Percentiles rank a stretch among this genome's conserved stretches.
Conservation (phyloP, 192 early-diverging fungal species). For the Podila minutissima region DNA sequence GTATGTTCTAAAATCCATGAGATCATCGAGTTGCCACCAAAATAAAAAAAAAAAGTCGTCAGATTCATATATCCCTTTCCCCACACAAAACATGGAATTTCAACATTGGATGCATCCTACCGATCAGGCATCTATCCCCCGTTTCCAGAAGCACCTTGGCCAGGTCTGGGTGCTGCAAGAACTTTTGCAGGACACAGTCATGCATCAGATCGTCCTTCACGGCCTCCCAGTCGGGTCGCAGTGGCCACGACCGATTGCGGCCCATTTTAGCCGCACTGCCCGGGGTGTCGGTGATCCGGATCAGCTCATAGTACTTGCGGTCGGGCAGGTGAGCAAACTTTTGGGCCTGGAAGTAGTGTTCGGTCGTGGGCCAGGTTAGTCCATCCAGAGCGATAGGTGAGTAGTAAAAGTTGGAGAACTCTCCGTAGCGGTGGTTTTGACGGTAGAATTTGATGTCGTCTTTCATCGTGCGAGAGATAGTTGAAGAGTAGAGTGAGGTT, state of each 20-base stretch:
- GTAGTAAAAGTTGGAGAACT: constrained; percentile 57
- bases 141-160: constrained; percentile 42
- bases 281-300: constrained; percentile 23
- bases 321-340: constrained; percentile 35
- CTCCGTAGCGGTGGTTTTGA: constrained; percentile 36
- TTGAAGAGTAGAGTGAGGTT: neutral
- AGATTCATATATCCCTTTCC: too few relatives aligned
- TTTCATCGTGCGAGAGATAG: constrained; percentile 8
- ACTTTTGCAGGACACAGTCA: constrained; percentile 49
- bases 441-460: constrained; percentile 54
- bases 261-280: constrained; percentile 57
- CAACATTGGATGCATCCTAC: neutral
- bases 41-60: too few relatives aligned
- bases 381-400: constrained; percentile 27
- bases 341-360: constrained; percentile 58
- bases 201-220: constrained; percentile 55
- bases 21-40: too few relatives aligned
- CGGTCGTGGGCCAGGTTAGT: constrained; percentile 48
- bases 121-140: constrained; percentile 24
- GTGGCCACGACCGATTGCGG: constrained; percentile 23
- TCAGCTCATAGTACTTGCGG: constrained; percentile 27
- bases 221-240: constrained; percentile 58
- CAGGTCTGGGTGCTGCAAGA: constrained; percentile 47
- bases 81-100: too few relatives aligned
- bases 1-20: constrained; percentile 38